These are phyloP conservation scores for Durotheca rogersii DNA, from an alignment of 495 filamentous ascomycete genomes.

Conservation along the genomic window DNA sequence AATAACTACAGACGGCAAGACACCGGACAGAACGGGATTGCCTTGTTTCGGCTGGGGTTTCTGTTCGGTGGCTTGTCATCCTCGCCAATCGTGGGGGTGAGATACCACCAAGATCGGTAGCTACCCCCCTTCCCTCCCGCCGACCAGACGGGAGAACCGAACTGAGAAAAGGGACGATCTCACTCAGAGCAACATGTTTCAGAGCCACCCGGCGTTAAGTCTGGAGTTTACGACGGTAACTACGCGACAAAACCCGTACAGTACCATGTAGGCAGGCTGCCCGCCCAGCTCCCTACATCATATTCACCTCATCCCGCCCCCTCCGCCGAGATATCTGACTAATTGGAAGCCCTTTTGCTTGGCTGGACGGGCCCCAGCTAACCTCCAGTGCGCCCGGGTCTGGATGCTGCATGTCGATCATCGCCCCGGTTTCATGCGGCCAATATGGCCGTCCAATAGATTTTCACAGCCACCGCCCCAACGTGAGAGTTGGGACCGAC, in stretches of 20 bases:
- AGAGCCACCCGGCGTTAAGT: slow-evolving; percentile 1
- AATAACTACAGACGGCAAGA: slow-evolving; percentile 14
- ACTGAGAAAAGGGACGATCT: no score
- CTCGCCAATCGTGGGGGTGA: not conserved
- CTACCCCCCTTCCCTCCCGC: no score
- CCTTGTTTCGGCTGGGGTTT: no score
- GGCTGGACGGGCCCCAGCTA: not conserved
- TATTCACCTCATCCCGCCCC: not conserved
- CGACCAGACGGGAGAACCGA: no score
- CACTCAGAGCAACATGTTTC: not conserved
- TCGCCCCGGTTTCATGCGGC: slow-evolving; percentile 1
- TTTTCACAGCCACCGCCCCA: not conserved
- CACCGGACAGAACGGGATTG: slow-evolving; percentile 4
- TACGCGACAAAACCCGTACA: no score
- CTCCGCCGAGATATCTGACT: slow-evolving; percentile 1
- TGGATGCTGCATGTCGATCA: slow-evolving; percentile 2
- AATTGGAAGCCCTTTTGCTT: not conserved
- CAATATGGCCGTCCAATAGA: not conserved
- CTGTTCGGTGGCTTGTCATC: no score
- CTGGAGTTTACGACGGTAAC: slow-evolving; percentile 8
- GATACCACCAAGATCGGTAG: no score
- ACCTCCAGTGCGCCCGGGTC: not conserved
- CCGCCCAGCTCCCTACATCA: no score
- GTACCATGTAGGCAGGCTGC: no score
- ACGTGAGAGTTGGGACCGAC: no score